Evolutionary conservation across 176 grass and related monocot species (phyloP), one percentile per base, ranked within the genome.

Genomic region (Saccharum officinarum): DNA sequence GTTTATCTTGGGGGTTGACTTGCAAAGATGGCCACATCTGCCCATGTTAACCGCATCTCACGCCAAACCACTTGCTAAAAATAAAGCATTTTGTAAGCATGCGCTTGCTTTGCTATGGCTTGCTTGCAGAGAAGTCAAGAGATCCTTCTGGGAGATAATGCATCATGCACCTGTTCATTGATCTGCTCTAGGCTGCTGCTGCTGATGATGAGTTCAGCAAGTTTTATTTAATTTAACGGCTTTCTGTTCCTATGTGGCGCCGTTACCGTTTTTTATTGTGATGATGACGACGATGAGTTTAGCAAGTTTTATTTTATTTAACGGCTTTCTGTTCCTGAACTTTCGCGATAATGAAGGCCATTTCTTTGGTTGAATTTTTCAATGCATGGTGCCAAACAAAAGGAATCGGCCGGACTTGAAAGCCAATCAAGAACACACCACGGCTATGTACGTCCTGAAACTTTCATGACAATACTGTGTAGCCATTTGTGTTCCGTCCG

Each of bases 1-100:
- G 69, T 68, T 75, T 84, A 39, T 84, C 82, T 75, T 61, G 22
- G 10, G 75, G 60, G 69, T 60, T 89, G 69, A 75, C 76, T 69
- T 80, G 34, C 18, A 2, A 57, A 73, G 18, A 66, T 55, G 67
- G 42, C 10, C 22, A 57, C 22, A 31, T 39, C 62, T 46, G 45
- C 26, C 46, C 10, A 79, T 47, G 76, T 78, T 68, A 72, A 71
- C 31, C n/a, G 42, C 34, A 86, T 16, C 64, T 71, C 40, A 31
- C 17, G 50, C n/a, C 64, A 64, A 77, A 23, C 2, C 44, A 38
- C 50, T 69, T 22, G 78, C 7, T 31, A 13, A 14, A 30, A 65
- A 61, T 12, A 11, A 12, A 7, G 4, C 45, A 69, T 70, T 81
- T 55, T 81, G 12, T 81, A 68, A 9, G 33, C 83, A 37, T 23